These are phyloP conservation scores for Pisolithus orientalis DNA, from an alignment of 768 basidiomycete species.

Conservation along the genomic window DNA sequence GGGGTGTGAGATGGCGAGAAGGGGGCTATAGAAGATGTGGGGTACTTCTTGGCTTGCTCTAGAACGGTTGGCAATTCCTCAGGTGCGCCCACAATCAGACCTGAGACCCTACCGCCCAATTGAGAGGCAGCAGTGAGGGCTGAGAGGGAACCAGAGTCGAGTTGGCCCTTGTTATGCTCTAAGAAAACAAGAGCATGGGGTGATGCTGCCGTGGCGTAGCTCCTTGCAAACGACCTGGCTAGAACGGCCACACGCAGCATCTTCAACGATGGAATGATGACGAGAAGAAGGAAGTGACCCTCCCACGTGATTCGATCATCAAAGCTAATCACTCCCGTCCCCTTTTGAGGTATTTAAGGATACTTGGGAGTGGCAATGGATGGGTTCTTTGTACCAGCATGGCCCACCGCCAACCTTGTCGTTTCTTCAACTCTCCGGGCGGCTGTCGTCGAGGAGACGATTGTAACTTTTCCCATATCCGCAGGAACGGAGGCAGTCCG, in stretches of 20 bases:
- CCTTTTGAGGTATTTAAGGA: too few relatives aligned
- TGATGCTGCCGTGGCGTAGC: constrained; percentile 53
- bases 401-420: constrained; percentile 26
- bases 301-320: neutral
- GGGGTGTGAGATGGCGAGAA: constrained; percentile 4
- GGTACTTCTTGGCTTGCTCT: constrained; percentile 76
- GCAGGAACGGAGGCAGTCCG: too few relatives aligned
- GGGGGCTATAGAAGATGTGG: constrained; percentile 7
- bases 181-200: constrained; percentile 84
- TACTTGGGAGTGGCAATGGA: too few relatives aligned
- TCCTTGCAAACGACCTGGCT: constrained; percentile 27
- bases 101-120: constrained; percentile 82
- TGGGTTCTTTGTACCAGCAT: neutral
- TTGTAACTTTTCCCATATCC: constrained; percentile 32
- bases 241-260: constrained; percentile 17
- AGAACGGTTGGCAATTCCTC: constrained; percentile 61
- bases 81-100: constrained; percentile 63
- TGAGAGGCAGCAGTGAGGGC: constrained; percentile 87
- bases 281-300: neutral
- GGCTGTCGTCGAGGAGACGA: constrained; percentile 42
- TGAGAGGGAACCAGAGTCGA: constrained; percentile 82
- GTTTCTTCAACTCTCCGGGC: constrained; percentile 33
- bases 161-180: constrained; percentile 75
- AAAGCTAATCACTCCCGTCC: neutral
- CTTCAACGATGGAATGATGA: too few relatives aligned